Evolutionary conservation across 2,329 filamentous ascomycete species (phyloP).

Genomic region (Volutella citrinella): DNA sequence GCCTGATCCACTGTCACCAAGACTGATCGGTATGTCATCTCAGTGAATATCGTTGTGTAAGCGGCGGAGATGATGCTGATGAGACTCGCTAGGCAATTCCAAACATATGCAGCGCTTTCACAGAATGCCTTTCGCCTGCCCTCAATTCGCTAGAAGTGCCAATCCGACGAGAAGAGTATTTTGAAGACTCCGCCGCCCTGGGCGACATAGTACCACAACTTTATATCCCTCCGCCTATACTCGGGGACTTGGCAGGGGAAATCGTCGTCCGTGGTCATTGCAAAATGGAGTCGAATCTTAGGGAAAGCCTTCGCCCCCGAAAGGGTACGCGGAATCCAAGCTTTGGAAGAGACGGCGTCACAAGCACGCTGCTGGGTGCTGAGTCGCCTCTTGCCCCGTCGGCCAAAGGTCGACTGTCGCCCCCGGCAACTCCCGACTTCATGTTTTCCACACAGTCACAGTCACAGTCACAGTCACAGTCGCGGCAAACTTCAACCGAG

Average conservation of each 20-base stretch:
- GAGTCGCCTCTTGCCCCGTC: conserved; percentile 18
- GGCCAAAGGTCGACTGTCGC: conserved; percentile 28
- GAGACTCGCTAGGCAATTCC: conserved; percentile 4
- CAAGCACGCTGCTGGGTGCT: conserved; percentile 27
- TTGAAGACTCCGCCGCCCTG: too few species aligned
- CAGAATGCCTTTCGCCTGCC: conserved; percentile 25
- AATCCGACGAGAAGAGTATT: conserved; percentile 19
- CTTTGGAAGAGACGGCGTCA: conserved; percentile 15
- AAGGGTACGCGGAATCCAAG: conserved; percentile 21
- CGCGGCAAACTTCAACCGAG: conserved; percentile 33
- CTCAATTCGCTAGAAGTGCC: conserved; percentile 22
- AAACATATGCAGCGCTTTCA: conserved; percentile 6
- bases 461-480: too few species aligned
- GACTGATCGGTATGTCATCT: too few species aligned
- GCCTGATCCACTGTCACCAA: too few species aligned
- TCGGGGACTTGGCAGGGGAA: too few species aligned
- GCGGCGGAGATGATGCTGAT: conserved; percentile 13
- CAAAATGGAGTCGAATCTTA: conserved; percentile 24
- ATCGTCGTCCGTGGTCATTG: too few species aligned
- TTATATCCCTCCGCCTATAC: too few species aligned
- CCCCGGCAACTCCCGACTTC: conserved; percentile 22
- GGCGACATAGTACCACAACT: too few species aligned
- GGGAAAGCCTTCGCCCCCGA: conserved; percentile 18
- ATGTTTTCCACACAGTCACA: conserved; percentile 22
- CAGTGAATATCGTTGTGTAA: conserved; percentile 10